Base-by-base conservation (phyloP, 768 basidiomycete species). In the Neoboletus subvelutipes region DNA sequence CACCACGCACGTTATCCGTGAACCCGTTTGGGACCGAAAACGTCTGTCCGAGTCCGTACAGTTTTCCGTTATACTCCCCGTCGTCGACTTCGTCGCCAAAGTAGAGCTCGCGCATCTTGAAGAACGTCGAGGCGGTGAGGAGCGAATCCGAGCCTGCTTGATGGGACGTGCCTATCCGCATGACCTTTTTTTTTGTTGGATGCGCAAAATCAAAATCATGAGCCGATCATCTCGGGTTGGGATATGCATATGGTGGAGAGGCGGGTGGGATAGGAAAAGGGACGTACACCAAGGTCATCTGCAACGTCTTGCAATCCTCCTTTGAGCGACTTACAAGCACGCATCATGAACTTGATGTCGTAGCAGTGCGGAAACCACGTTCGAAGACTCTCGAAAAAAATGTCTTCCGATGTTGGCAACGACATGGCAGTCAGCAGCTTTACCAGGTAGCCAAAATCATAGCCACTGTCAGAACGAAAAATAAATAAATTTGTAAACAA, bases 371-470 rank as follows among this genome's bases (percentile, higher is more conserved):
- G 96, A 74, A 99, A 98, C 96, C 97, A 98, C 61, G 84, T 87
- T 56, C 77, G 81, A 31, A 98, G 80, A 45, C 88, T 83, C 45
- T 90, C 84, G 71, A 98, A 97, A 77, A 98, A 98, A 5, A 83
- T 81, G 60, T 90, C 88, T 75, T 99, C 97, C 26, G 85, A 85
- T 20, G 87, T 85, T 10, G 97, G 97, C 57, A 98, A 76, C 45
- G 94, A 90, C 66, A 87, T 79, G 59, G 83, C 88, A 24, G 92
- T 90, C 50, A 99, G 81, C 41, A 98, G 82, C 72, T 96, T 97
- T 73, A 99, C 86, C 64, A 99, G 90, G 71, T 98, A 99, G 36
- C 97, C 97, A 75, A 99, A 98, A 73, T 99, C 97, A 74, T 98
- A 98, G 48, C 96, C 97, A 73, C 96, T 98, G 67, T 51, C 62